Percentiles rank a stretch among this genome's conserved stretches.
These are phyloP conservation scores for Lepidium aucheri DNA, from an alignment of 345 rosid species.

Conservation along the genomic window DNA sequence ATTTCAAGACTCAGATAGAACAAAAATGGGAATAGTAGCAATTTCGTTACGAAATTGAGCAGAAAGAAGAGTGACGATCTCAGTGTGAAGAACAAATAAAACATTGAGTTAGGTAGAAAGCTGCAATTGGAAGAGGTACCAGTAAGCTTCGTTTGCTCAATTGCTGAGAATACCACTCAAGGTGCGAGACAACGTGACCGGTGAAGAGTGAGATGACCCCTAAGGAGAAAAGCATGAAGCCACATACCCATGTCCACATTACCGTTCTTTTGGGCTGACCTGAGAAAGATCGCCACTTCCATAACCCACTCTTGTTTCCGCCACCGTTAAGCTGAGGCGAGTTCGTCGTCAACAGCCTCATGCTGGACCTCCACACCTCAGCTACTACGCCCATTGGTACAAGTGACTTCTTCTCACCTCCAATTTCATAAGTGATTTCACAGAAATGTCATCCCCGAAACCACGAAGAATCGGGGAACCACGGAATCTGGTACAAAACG, in stretches of 20 bases:
- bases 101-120: neutral
- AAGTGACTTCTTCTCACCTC: slow-evolving; percentile 4
- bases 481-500: slow-evolving; percentile 4
- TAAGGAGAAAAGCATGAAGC: slow-evolving; percentile 74
- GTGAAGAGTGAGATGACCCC: slow-evolving; percentile 91
- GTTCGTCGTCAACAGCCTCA: slow-evolving; percentile 42
- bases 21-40: neutral
- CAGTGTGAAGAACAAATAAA: neutral
- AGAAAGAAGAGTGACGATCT: neutral
- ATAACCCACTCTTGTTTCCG: slow-evolving; percentile 25
- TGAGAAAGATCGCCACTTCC: slow-evolving; percentile 44
- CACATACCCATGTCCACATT: slow-evolving; percentile 67
- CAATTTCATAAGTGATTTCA: slow-evolving; percentile 33
- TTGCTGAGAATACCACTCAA: slow-evolving; percentile 91
- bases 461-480: slow-evolving; percentile 17
- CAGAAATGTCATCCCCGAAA: slow-evolving; percentile 28
- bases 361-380: slow-evolving; percentile 48
- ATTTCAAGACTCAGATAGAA: neutral
- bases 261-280: slow-evolving; percentile 36
- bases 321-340: slow-evolving; percentile 50
- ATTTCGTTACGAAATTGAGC: neutral
- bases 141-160: slow-evolving; percentile 49
- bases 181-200: slow-evolving; percentile 90
- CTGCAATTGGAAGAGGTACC: slow-evolving; percentile 29
- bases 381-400: slow-evolving; percentile 41